Percentiles rank a stretch among this genome's conserved stretches.
phyloP scores from a whole-genome alignment of 768 basidiomycete species.

The Dioszegia crocea region DNA sequence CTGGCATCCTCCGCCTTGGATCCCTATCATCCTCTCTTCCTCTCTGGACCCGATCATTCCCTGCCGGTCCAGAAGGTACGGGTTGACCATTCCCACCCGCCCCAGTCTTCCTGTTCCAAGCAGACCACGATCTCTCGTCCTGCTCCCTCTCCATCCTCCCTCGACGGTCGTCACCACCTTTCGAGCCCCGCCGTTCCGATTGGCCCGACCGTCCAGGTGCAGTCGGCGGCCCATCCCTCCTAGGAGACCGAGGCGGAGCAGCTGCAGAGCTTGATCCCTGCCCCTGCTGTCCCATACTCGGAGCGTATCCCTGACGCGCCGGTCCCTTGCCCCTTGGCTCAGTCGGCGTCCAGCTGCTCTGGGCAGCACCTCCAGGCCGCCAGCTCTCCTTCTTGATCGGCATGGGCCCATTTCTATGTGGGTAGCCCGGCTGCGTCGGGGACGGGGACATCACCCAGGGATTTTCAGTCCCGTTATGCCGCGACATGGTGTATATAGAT shows the following conservation, averaged over 20 bases:
- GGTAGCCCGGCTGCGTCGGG: neutral
- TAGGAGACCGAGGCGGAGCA: neutral
- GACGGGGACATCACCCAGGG: slow-evolving; percentile 9
- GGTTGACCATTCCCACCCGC: neutral
- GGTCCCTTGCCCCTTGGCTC: neutral
- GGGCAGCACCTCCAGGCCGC: slow-evolving; percentile 20
- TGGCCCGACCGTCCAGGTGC: neutral
- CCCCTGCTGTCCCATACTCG: too few relatives aligned
- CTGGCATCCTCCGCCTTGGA: slow-evolving; percentile 9
- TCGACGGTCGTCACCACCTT: neutral
- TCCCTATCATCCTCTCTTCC: slow-evolving; percentile 3
- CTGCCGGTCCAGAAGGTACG: neutral
- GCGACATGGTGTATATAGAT: slow-evolving; percentile 8
- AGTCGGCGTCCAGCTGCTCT: slow-evolving; percentile 16
- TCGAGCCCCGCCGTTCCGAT: neutral
- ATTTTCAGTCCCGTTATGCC: slow-evolving; percentile 4
- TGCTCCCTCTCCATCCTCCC: neutral
- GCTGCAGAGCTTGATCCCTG: neutral
- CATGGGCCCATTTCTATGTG: neutral
- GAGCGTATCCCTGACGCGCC: neutral
- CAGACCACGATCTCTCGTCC: slow-evolving; percentile 11
- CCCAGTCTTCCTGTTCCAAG: slow-evolving; percentile 4
- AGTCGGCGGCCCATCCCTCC: neutral
- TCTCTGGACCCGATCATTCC: neutral
- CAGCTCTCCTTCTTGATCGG: slow-evolving; percentile 35